Percentiles rank a stretch among this genome's conserved stretches.
phyloP scores from a whole-genome alignment of 2,329 filamentous ascomycete species.

The Ceratocystis eucalypticola region DNA sequence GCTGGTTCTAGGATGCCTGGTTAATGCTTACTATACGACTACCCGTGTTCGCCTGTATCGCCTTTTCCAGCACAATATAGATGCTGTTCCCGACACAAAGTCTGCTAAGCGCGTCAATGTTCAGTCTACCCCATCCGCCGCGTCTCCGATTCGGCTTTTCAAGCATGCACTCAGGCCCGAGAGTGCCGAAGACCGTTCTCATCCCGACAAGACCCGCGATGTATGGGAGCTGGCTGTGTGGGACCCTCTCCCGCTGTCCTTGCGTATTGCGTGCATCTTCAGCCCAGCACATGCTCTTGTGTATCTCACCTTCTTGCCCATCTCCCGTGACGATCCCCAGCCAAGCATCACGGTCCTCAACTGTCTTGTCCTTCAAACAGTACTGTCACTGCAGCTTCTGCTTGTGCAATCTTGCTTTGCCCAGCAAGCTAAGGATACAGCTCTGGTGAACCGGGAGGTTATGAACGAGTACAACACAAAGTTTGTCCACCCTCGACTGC shows the following conservation, averaged over 20 bases:
- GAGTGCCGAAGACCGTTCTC: conserved; percentile 66
- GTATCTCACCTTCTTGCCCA: conserved; percentile 77
- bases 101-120: conserved; percentile 82
- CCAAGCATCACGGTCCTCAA: conserved; percentile 80
- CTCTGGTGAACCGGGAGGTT: conserved; percentile 79
- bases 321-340: conserved; percentile 57
- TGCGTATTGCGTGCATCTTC: conserved; percentile 78
- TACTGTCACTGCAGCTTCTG: conserved; percentile 66
- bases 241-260: conserved; percentile 76
- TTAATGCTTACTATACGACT: conserved; percentile 74
- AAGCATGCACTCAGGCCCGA: conserved; percentile 52
- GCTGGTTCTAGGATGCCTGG: conserved; percentile 50
- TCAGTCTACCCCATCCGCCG: conserved; percentile 63
- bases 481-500: conserved; percentile 81
- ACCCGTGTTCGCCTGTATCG: conserved; percentile 73
- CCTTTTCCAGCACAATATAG: conserved; percentile 76
- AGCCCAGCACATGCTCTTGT: conserved; percentile 86
- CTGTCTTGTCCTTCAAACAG: conserved; percentile 58
- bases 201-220: conserved; percentile 68
- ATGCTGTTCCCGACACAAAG: conserved; percentile 60
- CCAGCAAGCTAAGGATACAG: conserved; percentile 73
- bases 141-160: conserved; percentile 66
- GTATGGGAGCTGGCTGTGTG: conserved; percentile 93
- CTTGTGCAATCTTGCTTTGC: conserved; percentile 60
- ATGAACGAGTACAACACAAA: conserved; percentile 93